These are phyloP conservation scores for Aspergillus bombycis DNA, from an alignment of 2,329 filamentous ascomycete genomes.

Conservation along the genomic window DNA sequence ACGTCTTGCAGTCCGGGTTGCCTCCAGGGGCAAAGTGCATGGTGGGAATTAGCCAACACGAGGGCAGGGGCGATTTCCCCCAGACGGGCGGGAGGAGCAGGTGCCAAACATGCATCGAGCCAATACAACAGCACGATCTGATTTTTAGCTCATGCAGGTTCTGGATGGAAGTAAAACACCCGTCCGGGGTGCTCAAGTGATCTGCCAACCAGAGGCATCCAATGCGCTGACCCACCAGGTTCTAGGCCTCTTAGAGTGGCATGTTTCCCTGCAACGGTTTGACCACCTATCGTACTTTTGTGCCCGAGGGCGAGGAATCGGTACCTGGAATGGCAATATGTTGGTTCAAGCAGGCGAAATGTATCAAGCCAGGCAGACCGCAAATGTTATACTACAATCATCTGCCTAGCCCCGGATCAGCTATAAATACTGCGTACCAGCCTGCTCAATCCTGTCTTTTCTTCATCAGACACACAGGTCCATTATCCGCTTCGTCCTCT, in stretches of 20 bases:
- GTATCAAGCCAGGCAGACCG: neutral
- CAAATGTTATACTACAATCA: neutral
- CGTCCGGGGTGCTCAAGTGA: neutral
- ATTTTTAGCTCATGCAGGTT: neutral
- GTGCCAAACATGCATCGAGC: neutral
- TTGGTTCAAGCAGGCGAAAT: neutral
- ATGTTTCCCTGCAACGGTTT: neutral
- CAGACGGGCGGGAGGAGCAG: neutral
- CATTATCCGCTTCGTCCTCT: neutral
- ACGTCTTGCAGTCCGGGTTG: neutral
- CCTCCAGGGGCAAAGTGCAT: neutral
- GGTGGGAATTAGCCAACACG: neutral
- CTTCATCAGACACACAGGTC: neutral
- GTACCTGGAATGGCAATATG: neutral
- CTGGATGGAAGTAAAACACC: neutral
- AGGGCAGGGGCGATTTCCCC: neutral
- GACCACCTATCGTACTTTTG: slow-evolving; percentile 1
- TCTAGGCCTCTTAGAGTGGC: neutral
- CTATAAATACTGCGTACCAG: neutral
- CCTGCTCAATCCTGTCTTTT: neutral
- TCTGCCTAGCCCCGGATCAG: no score
- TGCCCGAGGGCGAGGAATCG: neutral
- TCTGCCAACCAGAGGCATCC: neutral
- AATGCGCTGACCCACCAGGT: neutral
- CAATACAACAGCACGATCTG: neutral